Evolutionary conservation across 2,329 filamentous ascomycete genomes (phyloP), one percentile per base, ranked within the genome.

Genomic region (Lecanicillium sp.): DNA sequence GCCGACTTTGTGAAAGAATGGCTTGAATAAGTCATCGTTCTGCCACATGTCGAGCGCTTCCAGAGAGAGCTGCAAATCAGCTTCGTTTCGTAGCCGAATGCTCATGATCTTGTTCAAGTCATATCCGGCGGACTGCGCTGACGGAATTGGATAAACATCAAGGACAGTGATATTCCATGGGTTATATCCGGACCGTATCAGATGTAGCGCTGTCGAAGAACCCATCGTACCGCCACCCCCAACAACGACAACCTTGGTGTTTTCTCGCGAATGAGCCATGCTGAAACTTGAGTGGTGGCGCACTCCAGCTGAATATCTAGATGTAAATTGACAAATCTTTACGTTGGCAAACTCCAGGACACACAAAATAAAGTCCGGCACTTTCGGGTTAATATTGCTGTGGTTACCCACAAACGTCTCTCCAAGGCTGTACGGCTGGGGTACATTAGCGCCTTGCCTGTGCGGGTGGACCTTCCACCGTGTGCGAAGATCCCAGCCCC

Each of bases 81-180:
- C 49, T 27, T 52, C 48, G 29, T 55, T 58, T 13, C 54, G 52
- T 25, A 59, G 31, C 3, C 59, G 58, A 14, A 65, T 50, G 13
- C 57, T 60, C 56, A 68, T 64, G 42, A 69, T 66, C 50, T 70
- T 70, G 49, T 69, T 70, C 11, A 69, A 50, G 31, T 70, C 66
- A 40, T 66, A 57, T 4, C 66, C 66, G 2, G 66, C 66, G 1
- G 66, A 68, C 36, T 68, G 64, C 1, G 62, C 52, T 1, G 66
- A 69, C 0, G 66, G 66, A n/a, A 68, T 61, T 3, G 61, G 56
- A 46, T 65, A 69, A 3, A 59, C 57, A 42, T 71, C 66, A 3
- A 69, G 59, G 9, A 70, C 64, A 2, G 64, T 69, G 37, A 71
- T 60, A 37, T 70, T 66, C 13, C 50, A 43, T 1, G 58, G 55